phyloP scores from a whole-genome alignment of 176 grass and related monocot genomes.

The Lolium multiflorum region DNA sequence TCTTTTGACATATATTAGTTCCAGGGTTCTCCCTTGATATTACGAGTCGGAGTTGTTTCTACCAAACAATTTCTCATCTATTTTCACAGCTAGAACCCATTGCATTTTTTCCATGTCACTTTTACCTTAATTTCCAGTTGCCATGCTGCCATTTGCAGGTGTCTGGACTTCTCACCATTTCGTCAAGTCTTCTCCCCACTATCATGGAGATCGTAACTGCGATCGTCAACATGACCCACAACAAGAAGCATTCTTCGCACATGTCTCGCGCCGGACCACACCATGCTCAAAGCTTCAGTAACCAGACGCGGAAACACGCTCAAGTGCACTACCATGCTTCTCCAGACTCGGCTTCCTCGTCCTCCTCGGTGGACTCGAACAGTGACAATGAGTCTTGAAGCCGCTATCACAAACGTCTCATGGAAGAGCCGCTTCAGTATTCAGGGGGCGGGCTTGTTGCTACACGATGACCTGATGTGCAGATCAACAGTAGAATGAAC shows the following conservation, averaged over 20 bases:
- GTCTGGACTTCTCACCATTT: slow-evolving; percentile 58
- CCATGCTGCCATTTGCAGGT: slow-evolving; percentile 55
- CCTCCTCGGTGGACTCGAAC: slow-evolving; percentile 33
- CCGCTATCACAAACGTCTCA: not conserved
- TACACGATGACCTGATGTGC: no score
- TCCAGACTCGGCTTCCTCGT: not conserved
- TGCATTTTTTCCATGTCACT: not conserved
- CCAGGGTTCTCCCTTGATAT: not conserved
- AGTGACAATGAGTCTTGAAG: slow-evolving; percentile 14
- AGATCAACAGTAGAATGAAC: no score
- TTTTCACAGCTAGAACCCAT: not conserved
- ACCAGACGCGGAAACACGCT: not conserved
- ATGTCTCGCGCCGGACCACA: not conserved
- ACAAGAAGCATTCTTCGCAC: slow-evolving; percentile 11
- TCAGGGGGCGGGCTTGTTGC: no score
- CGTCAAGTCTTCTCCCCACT: slow-evolving; percentile 56
- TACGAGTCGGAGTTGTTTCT: not conserved
- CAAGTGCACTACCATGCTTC: slow-evolving; percentile 22
- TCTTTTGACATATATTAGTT: not conserved
- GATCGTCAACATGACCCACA: slow-evolving; percentile 28
- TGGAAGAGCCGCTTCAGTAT: not conserved
- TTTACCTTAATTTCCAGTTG: not conserved
- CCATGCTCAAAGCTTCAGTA: slow-evolving; percentile 39
- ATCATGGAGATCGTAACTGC: slow-evolving; percentile 52
- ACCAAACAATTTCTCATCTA: not conserved